Base-by-base conservation (phyloP, 2,329 filamentous ascomycete genomes). In the Fusarium sp. region DNA sequence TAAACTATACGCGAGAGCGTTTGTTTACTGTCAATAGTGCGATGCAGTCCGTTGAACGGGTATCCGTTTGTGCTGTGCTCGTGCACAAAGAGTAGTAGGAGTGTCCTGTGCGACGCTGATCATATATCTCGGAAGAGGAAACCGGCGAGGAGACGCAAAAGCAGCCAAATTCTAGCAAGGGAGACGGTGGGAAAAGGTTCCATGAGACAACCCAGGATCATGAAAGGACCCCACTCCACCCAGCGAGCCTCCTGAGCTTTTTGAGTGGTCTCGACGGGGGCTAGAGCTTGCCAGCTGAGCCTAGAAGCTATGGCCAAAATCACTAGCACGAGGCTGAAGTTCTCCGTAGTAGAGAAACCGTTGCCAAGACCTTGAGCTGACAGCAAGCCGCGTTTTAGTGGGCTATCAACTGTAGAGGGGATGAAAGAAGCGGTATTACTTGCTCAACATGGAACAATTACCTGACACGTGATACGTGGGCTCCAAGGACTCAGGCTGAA, bases 321-420 rank as follows among this genome's bases (percentile, higher is more conserved):
- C 45, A 38, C 67, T 69, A 71, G 67, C 59, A 70, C 67, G 67
- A 70, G 67, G 67, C 67, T 70, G 67, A 65, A 44, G 33, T 44
- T 26, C 38, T 43, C 22, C 9, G 22, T 55, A 19, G 49, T 24
- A 46, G 38, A 17, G 42, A 68, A 65, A 58, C 67, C 67, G 64
- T 70, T 70, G 67, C 67, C 67, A 71, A 70, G 67, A 57, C 34
- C 24, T 34, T 24, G 45, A 65, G 62, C 53, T 65, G 45, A 43
- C 42, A 28, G 42, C 38, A 53, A 65, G 53, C 62, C 53, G 46
- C 46, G 52, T 42, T 33, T 51, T 40, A 47, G 43, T 31, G 45
- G 34, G 28, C 26, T 49, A 11, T 56, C 28, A 33, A 33, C 38
- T 47, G 56, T 40, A 44, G 52, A 58, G 49, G 15, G 44, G 36